Evolutionary conservation across 306 rosid genomes (phyloP).

Genomic region (Phaseolus lunatus): DNA sequence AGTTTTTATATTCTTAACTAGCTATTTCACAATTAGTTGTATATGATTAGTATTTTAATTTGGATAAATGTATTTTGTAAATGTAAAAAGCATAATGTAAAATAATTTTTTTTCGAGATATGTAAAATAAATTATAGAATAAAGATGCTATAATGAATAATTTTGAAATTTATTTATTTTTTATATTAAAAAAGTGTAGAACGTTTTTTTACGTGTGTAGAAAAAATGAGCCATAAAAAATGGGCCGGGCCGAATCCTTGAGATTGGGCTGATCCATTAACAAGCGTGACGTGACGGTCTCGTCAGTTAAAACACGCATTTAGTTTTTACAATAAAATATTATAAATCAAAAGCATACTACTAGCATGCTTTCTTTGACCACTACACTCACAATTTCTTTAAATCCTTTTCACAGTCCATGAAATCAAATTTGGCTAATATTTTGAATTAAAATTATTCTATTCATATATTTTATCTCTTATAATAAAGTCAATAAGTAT

Average conservation of each 20-base stretch:
- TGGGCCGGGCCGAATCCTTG: background rate
- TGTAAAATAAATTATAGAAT: no score
- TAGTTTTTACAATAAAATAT: background rate
- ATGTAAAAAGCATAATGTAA: no score
- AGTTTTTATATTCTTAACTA: no score
- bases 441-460: background rate
- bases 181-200: no score
- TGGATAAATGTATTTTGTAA: no score
- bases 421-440: background rate
- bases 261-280: background rate
- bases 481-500: background rate
- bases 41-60: no score
- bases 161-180: no score
- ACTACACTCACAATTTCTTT: background rate
- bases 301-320: background rate
- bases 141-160: no score
- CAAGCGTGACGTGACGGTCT: background rate
- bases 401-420: background rate
- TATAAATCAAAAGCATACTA: background rate
- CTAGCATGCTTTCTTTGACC: slow-evolving; percentile 4
- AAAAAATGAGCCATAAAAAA: no score
- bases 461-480: background rate
- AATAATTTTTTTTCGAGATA: no score
- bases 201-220: no score
- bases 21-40: no score